Conservation (phyloP, 2,329 filamentous ascomycete genomes). For the Amauroascus niger region DNA sequence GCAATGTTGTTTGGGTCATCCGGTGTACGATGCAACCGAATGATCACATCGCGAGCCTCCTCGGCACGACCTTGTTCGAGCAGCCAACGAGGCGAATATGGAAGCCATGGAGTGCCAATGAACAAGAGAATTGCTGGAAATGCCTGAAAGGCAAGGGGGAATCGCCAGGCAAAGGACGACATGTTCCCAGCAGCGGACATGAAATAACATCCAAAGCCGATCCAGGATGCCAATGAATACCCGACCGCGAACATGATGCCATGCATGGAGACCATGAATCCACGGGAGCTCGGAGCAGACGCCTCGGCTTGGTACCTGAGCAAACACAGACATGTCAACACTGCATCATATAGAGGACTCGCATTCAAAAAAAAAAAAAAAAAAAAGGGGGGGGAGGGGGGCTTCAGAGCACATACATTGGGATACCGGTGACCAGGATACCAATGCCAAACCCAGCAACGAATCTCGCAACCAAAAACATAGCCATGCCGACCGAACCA, state of each 20-base stretch:
- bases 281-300: slow-evolving; percentile 31
- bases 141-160: slow-evolving; percentile 38
- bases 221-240: slow-evolving; percentile 34
- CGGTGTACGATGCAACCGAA: slow-evolving; percentile 36
- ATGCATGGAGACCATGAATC: slow-evolving; percentile 34
- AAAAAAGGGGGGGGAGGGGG: neutral
- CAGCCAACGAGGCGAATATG: slow-evolving; percentile 39
- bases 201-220: slow-evolving; percentile 36
- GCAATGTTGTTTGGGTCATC: slow-evolving; percentile 32
- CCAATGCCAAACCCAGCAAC: slow-evolving; percentile 15
- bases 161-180: slow-evolving; percentile 38
- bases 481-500: slow-evolving; percentile 21
- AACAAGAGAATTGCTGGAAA: slow-evolving; percentile 35
- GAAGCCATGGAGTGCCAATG: slow-evolving; percentile 31
- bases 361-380: too few species aligned
- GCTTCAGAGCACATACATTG: slow-evolving; percentile 8
- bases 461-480: slow-evolving; percentile 13
- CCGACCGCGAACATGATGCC: slow-evolving; percentile 37
- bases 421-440: slow-evolving; percentile 14
- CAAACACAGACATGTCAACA: neutral
- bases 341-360: neutral
- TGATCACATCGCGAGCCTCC: slow-evolving; percentile 34
- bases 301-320: slow-evolving; percentile 32
- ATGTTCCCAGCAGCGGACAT: slow-evolving; percentile 25
- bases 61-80: slow-evolving; percentile 36